phyloP scores from a whole-genome alignment of 768 basidiomycete species.

The Collybiopsis luxurians region DNA sequence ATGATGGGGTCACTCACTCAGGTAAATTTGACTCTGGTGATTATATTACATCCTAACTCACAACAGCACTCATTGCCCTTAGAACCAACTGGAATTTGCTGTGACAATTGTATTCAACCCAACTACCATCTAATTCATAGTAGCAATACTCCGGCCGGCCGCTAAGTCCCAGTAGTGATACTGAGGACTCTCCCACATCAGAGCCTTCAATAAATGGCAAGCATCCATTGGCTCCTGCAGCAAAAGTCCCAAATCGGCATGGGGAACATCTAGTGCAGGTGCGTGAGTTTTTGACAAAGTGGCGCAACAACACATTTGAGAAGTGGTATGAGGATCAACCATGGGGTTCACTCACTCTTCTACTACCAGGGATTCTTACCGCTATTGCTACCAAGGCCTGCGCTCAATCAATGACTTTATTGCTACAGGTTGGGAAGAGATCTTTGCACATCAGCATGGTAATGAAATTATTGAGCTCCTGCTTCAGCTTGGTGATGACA shows the following conservation, averaged over 20 bases:
- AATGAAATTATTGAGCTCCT: conserved; percentile 5
- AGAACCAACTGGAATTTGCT: background rate
- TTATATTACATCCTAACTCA: too few relatives aligned
- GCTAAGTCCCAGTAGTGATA: background rate
- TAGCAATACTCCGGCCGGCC: background rate
- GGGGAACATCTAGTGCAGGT: background rate
- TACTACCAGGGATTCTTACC: background rate
- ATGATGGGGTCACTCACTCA: too few relatives aligned
- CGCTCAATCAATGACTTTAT: background rate
- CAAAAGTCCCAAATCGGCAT: background rate
- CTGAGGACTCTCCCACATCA: background rate
- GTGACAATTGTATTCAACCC: background rate
- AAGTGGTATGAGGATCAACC: background rate
- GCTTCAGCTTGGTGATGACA: background rate
- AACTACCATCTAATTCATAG: background rate
- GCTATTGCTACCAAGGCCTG: background rate
- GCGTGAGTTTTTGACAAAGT: background rate
- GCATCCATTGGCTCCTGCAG: background rate
- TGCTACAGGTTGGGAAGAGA: background rate
- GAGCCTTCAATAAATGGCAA: background rate
- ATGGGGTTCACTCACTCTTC: background rate
- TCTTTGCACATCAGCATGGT: conserved; percentile 9
- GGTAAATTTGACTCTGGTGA: too few relatives aligned
- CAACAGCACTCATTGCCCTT: too few relatives aligned
- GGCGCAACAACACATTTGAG: background rate